phyloP scores from a whole-genome alignment of 2,329 filamentous ascomycete species.

The Ophiostoma populinum region DNA sequence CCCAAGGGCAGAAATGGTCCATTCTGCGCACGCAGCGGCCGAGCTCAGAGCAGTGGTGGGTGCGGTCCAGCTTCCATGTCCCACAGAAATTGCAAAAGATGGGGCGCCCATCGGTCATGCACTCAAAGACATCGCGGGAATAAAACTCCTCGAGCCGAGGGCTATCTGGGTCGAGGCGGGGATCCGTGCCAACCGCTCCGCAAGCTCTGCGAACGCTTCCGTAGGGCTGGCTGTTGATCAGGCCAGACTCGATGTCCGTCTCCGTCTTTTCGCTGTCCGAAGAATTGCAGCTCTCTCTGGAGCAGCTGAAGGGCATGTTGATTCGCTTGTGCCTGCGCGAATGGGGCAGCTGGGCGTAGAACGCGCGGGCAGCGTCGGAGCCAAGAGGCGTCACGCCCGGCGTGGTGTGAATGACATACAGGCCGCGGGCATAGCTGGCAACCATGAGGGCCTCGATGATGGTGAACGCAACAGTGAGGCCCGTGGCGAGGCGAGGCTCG shows the following conservation, averaged over 20 bases:
- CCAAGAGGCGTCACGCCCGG: constrained; percentile 61
- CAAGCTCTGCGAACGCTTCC: neutral
- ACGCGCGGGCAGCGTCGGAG: constrained; percentile 17
- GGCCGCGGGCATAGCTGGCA: constrained; percentile 51
- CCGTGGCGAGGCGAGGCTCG: constrained; percentile 41
- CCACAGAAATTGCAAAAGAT: constrained; percentile 72
- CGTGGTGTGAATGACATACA: constrained; percentile 48
- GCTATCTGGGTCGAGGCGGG: constrained; percentile 37
- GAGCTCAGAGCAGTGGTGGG: constrained; percentile 73
- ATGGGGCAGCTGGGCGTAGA: constrained; percentile 3
- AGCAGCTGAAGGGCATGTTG: constrained; percentile 5
- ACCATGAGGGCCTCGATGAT: constrained; percentile 51
- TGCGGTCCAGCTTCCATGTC: constrained; percentile 75
- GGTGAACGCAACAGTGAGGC: constrained; percentile 50
- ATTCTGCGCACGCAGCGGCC: constrained; percentile 72
- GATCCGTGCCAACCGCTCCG: constrained; percentile 12
- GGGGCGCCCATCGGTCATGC: constrained; percentile 67
- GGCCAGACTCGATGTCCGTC: constrained; percentile 12
- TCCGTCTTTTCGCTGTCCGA: constrained; percentile 2
- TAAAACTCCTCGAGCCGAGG: constrained; percentile 63
- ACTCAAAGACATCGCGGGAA: constrained; percentile 67
- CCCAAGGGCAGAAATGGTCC: constrained; percentile 95
- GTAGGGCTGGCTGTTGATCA: constrained; percentile 5
- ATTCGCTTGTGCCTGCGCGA: constrained; percentile 10
- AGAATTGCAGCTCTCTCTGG: neutral